Evolutionary conservation across 108 stramenopile genomes (phyloP).

Genomic region (Pseudonitzschia delicatissima): DNA sequence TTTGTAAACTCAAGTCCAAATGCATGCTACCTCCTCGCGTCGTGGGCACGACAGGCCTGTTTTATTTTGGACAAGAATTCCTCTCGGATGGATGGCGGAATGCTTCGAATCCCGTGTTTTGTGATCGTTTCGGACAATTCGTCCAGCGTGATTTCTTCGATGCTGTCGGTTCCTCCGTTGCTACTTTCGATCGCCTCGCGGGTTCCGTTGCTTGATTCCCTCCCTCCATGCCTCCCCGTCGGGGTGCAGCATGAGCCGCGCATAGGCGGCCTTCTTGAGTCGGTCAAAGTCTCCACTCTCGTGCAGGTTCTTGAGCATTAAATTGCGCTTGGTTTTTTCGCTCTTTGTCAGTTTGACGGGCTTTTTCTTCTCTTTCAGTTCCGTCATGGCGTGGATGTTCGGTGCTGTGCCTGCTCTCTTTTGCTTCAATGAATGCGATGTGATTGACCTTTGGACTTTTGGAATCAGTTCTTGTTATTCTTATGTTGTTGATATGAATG

Average conservation of each 20-base stretch:
- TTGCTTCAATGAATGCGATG: not conserved
- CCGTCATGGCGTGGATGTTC: conserved; percentile 13
- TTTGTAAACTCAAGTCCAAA: no score
- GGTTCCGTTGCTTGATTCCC: conserved; percentile 23
- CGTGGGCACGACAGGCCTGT: not conserved
- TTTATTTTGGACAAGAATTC: not conserved
- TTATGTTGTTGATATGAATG: not conserved
- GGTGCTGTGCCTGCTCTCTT: not conserved
- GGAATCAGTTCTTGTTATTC: not conserved
- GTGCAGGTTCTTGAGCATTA: conserved; percentile 16
- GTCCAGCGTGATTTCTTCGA: conserved; percentile 26
- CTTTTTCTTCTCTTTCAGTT: conserved; percentile 11
- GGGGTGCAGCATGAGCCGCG: conserved; percentile 16
- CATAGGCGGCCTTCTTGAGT: conserved; percentile 15
- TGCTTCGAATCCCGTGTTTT: not conserved
- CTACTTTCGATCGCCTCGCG: conserved; percentile 18
- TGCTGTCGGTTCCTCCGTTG: conserved; percentile 19
- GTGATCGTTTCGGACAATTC: conserved; percentile 15
- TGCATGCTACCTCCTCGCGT: not conserved
- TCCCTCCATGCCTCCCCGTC: conserved; percentile 27
- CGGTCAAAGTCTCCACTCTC: conserved; percentile 32
- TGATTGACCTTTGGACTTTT: not conserved
- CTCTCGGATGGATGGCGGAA: not conserved
- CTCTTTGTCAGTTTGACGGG: conserved; percentile 18
- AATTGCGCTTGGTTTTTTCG: conserved; percentile 22